Percentiles rank a stretch among this genome's conserved stretches.
phyloP scores from a whole-genome alignment of 2,329 filamentous ascomycete genomes.

The Volutella citrinella region DNA sequence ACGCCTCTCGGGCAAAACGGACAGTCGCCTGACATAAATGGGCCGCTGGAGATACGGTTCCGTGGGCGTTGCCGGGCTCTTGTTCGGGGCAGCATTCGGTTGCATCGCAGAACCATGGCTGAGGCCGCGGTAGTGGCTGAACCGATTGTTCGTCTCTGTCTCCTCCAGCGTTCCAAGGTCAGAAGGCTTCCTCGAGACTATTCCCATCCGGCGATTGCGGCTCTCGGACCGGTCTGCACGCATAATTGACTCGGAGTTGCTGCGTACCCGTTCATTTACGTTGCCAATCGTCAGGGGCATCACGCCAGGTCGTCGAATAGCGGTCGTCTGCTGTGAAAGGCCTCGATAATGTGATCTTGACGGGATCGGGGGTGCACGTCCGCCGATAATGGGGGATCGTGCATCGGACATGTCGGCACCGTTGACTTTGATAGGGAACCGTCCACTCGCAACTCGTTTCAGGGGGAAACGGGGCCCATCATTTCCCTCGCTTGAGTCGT shows the following conservation, averaged over 20 bases:
- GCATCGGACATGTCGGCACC: slow-evolving; percentile 66
- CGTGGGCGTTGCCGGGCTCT: slow-evolving; percentile 59
- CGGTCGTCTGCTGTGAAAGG: slow-evolving; percentile 64
- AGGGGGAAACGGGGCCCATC: slow-evolving; percentile 74
- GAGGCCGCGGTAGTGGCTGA: slow-evolving; percentile 64
- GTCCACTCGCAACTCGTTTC: slow-evolving; percentile 61
- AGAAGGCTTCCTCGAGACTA: slow-evolving; percentile 57
- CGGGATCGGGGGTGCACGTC: slow-evolving; percentile 72
- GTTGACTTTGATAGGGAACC: slow-evolving; percentile 70
- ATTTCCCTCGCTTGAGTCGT: slow-evolving; percentile 68
- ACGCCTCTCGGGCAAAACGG: slow-evolving; percentile 60
- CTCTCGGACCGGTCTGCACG: slow-evolving; percentile 52
- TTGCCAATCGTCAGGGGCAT: slow-evolving; percentile 68
- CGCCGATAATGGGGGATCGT: slow-evolving; percentile 62
- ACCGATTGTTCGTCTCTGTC: slow-evolving; percentile 59
- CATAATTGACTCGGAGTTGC: slow-evolving; percentile 61
- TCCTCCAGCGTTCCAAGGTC: slow-evolving; percentile 64
- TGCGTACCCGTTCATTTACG: slow-evolving; percentile 63
- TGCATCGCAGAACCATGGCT: slow-evolving; percentile 70
- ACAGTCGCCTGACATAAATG: slow-evolving; percentile 61
- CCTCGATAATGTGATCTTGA: slow-evolving; percentile 74
- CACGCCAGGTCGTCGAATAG: slow-evolving; percentile 67
- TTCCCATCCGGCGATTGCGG: slow-evolving; percentile 61
- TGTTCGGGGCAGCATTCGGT: slow-evolving; percentile 39
- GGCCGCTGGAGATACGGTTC: slow-evolving; percentile 57